Percentiles rank a stretch among this genome's conserved stretches.
Evolutionary conservation across 306 rosid species (phyloP).

Genomic region (Gynostemma pentaphyllum): DNA sequence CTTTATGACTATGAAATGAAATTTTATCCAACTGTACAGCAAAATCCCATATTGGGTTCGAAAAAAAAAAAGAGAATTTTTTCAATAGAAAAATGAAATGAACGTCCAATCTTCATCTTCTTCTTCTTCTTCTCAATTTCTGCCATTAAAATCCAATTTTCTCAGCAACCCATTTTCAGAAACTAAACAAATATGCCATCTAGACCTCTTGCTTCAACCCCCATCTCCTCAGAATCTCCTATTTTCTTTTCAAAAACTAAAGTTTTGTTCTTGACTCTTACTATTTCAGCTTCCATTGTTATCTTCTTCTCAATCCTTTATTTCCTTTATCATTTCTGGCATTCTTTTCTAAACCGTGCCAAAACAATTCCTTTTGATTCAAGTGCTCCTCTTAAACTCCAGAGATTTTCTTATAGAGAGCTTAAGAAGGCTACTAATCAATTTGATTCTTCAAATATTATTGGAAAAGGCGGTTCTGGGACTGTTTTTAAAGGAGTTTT

Average conservation of each 20-base stretch:
- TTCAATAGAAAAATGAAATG: constrained; percentile 13
- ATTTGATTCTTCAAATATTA: constrained; percentile 53
- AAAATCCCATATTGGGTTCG: constrained; percentile 29
- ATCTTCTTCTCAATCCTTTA: constrained; percentile 60
- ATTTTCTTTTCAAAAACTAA: constrained; percentile 46
- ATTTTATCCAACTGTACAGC: constrained; percentile 72
- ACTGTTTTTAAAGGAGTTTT: constrained; percentile 81
- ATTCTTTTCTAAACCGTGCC: constrained; percentile 47
- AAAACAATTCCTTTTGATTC: constrained; percentile 79
- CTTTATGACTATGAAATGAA: too few relatives aligned
- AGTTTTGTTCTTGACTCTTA: constrained; percentile 57
- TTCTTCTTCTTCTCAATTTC: constrained; percentile 9
- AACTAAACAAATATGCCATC: constrained; percentile 50
- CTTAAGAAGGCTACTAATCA: constrained; percentile 58
- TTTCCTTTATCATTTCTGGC: constrained; percentile 70
- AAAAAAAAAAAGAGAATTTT: neutral
- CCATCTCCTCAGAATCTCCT: neutral
- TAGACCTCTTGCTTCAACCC: constrained; percentile 41
- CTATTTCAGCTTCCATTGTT: constrained; percentile 66
- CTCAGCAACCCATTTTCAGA: constrained; percentile 13
- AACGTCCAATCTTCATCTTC: constrained; percentile 10
- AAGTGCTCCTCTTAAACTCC: constrained; percentile 74
- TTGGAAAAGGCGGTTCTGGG: constrained; percentile 95
- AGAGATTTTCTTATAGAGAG: constrained; percentile 67
- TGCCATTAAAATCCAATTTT: neutral